Evolutionary conservation across 257 asterid species (phyloP).

Genomic region (Solanum appendiculatum): DNA sequence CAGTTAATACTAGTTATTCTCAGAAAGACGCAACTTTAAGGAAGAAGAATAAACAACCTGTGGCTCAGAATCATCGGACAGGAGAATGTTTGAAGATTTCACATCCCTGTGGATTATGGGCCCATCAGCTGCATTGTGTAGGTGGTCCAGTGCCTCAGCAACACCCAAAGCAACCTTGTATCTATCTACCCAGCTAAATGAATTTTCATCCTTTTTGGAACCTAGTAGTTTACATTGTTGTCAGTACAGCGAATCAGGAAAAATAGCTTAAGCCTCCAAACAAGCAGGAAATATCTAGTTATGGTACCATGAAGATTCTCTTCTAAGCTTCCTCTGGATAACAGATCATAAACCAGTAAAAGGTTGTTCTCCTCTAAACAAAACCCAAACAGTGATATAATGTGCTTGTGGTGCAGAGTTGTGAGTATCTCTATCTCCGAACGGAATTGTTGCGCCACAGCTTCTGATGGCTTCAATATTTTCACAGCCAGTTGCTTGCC

Average conservation of each 20-base stretch:
- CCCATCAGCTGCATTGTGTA: conserved; percentile 42
- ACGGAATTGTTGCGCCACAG: conserved; percentile 54
- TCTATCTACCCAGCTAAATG: conserved; percentile 62
- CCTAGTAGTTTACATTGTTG: conserved; percentile 24
- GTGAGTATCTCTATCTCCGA: conserved; percentile 70
- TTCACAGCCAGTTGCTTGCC: conserved; percentile 71
- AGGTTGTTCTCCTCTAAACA: conserved; percentile 57
- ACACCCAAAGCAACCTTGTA: conserved; percentile 84
- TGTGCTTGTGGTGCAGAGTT: conserved; percentile 60
- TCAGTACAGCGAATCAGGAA: conserved; percentile 3
- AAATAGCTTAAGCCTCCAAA: neutral
- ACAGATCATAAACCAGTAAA: conserved; percentile 72
- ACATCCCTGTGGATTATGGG: conserved; percentile 87
- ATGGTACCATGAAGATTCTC: conserved; percentile 79
- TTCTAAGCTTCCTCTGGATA: conserved; percentile 86
- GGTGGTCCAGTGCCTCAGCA: conserved; percentile 74
- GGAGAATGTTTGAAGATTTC: conserved; percentile 88
- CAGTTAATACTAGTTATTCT: neutral
- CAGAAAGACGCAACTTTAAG: neutral
- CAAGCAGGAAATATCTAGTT: conserved; percentile 1
- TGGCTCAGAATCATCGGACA: conserved; percentile 71
- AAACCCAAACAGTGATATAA: conserved; percentile 64
- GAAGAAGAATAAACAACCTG: conserved; percentile 34
- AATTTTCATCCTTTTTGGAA: conserved; percentile 18
- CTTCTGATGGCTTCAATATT: conserved; percentile 61